A percentile compares a stretch with the other conserved stretches of the same genome.
These are phyloP conservation scores for Madurella fahalii DNA, from an alignment of 2,329 filamentous ascomycete genomes.

Conservation along the genomic window DNA sequence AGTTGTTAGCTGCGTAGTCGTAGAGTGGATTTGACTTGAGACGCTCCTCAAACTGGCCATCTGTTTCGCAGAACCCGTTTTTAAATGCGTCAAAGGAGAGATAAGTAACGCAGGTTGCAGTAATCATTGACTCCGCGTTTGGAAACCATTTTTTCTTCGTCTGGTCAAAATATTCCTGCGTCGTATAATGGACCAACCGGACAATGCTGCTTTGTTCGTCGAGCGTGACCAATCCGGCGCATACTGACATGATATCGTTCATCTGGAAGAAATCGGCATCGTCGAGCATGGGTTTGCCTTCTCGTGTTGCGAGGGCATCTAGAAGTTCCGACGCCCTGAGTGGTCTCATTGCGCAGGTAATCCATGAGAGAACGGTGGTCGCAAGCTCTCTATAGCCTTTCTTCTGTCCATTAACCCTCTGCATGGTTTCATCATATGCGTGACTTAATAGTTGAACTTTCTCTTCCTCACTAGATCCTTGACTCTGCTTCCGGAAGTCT, in stretches of 20 bases:
- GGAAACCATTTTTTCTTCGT: constrained; percentile 9
- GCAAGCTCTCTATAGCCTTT: constrained; percentile 25
- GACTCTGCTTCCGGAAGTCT: constrained; percentile 16
- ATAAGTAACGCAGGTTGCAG: constrained; percentile 27
- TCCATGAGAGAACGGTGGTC: constrained; percentile 34
- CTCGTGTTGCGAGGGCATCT: constrained; percentile 36
- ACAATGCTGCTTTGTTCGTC: constrained; percentile 34
- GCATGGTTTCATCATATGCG: constrained; percentile 33
- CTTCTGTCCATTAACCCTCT: constrained; percentile 30
- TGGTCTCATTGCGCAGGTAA: constrained; percentile 30
- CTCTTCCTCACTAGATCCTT: not conserved
- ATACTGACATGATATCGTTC: constrained; percentile 31
- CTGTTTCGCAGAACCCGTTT: constrained; percentile 19
- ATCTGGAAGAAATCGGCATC: constrained; percentile 28
- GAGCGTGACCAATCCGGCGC: constrained; percentile 36
- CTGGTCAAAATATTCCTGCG: constrained; percentile 37
- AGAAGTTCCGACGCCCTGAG: constrained; percentile 32
- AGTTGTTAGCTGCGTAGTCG: constrained; percentile 32
- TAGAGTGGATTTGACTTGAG: constrained; percentile 27
- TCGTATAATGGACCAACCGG: constrained; percentile 39
- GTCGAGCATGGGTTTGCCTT: constrained; percentile 26
- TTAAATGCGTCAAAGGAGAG: constrained; percentile 28
- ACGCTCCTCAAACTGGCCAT: constrained; percentile 23
- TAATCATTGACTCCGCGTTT: constrained; percentile 5
- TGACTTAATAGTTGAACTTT: constrained; percentile 23